These are phyloP conservation scores for Malus asiatica DNA, from an alignment of 306 rosid species.

Conservation along the genomic window DNA sequence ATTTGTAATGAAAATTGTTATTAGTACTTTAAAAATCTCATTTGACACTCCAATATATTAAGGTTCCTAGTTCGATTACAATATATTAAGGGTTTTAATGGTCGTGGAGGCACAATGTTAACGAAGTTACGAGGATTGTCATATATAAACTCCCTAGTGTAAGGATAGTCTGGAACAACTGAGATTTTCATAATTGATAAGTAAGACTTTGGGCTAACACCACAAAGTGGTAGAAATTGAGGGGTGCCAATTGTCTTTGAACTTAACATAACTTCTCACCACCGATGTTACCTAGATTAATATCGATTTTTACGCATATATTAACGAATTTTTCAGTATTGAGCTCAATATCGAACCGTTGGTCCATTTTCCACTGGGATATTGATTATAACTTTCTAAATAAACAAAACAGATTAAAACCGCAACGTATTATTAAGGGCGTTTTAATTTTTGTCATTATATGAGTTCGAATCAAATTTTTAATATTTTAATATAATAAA, in stretches of 20 bases:
- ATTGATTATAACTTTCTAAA: too few species aligned
- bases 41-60: too few species aligned
- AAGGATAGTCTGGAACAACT: not conserved
- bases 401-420: too few species aligned
- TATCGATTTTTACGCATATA: too few species aligned
- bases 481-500: too few species aligned
- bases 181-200: constrained; percentile 13
- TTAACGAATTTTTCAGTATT: too few species aligned
- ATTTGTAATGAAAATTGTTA: not conserved
- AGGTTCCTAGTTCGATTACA: not conserved
- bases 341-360: too few species aligned
- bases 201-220: constrained; percentile 9
- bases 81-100: not conserved
- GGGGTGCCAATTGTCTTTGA: constrained; percentile 22
- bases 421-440: too few species aligned
- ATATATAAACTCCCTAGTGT: constrained; percentile 13
- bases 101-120: not conserved
- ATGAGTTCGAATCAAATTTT: too few species aligned
- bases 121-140: constrained; percentile 16
- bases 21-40: too few species aligned
- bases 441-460: too few species aligned
- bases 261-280: constrained; percentile 13
- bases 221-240: constrained; percentile 15
- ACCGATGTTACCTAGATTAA: not conserved
- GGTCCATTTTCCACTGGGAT: too few species aligned